Evolutionary conservation across 2,329 filamentous ascomycete genomes (phyloP), one percentile per base, ranked within the genome.

Genomic region (Trichophyton schoenleinii): DNA sequence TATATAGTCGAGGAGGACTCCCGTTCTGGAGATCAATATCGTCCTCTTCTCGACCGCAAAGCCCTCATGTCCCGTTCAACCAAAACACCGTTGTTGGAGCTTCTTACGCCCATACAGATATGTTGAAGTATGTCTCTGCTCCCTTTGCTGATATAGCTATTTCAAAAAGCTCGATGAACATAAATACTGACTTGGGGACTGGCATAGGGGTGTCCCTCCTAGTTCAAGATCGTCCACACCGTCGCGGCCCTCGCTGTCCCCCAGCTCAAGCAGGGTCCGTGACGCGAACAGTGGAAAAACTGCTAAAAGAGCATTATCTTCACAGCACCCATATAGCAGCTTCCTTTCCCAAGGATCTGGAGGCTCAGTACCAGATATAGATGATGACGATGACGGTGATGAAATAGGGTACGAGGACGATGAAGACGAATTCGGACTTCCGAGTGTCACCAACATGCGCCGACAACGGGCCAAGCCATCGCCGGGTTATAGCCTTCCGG

Each of bases 51-150:
- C 64, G 76, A 61, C 78, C 74, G 63, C 81, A 73, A 77, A 83
- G 75, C 75, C 78, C 72, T 75, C 79, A 78, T 75, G 83, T 78
- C 67, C 72, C 77, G 59, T 81, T 82, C 71, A 86, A 88, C 67
- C 77, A 85, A 58, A 84, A 80, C 69, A 83, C 92, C 64, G 88
- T 99, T 41, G 88, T 97, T 63, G 94, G 94, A 67, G 94, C 94
- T 61, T 87, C 91, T 53, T 99, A 99, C 73, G 97, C 94, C 13
- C 94, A 99, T 75, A 89, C 92, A 31, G 91, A 97, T 76, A 89
- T 96, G 71, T 81, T 96, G 68, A 95, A 92, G 74, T 87, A 92
- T 70, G 89, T 83, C 85, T n/a, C 18, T 36, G 9, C 52, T 13
- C 41, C 28, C 46, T 18, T 9, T n/a, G 22, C 9, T 13, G 28